Base-by-base conservation (phyloP, 331 rosid genomes). In the Phaseolus coccineus region DNA sequence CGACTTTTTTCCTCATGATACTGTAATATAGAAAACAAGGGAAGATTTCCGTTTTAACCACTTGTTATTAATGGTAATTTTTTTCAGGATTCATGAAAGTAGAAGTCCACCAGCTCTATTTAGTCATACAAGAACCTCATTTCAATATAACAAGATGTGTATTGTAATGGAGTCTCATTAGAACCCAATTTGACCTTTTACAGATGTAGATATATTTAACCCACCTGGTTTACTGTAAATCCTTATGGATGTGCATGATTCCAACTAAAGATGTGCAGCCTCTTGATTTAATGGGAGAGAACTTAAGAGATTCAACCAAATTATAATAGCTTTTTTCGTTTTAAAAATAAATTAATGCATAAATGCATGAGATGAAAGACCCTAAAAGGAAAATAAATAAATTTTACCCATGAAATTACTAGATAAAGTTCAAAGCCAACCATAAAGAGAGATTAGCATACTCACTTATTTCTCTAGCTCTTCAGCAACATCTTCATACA, bases 401-500 rank as follows among this genome's bases (percentile, higher is more conserved):
- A 33, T 0, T 2, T 31, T 33, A 19, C 28, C 24, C 44, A 24
- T 46, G 62, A 71, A 47, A 28, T 6, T 65, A 40, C 78, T 5
- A 35, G 50, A 51, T 14, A 50, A 70, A 65, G 58, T 28, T 66
- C 71, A 75, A 53, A 48, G 79, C 12, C 77, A 82, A 76, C 65
- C 67, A 74, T 76, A 83, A 78, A 39, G 37, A 79, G 33, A 55
- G 57, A 57, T 47, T 40, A 73, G 62, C 76, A 81, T 48, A 73
- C 82, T 82, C 83, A 94, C 98, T 86, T 92, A 92, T 87, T 94
- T 92, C 68, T 87, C 90, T 19, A 94, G 89, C 82, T 92, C 98
- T 85, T 94, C 98, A 37, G 84, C 88, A 81, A 89, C 92, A 87
- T 94, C 98, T 84, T 91, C 97, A 78, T 89, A 94, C 73, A 94